phyloP scores from a whole-genome alignment of 306 rosid genomes.

The Calophaca sinica region DNA sequence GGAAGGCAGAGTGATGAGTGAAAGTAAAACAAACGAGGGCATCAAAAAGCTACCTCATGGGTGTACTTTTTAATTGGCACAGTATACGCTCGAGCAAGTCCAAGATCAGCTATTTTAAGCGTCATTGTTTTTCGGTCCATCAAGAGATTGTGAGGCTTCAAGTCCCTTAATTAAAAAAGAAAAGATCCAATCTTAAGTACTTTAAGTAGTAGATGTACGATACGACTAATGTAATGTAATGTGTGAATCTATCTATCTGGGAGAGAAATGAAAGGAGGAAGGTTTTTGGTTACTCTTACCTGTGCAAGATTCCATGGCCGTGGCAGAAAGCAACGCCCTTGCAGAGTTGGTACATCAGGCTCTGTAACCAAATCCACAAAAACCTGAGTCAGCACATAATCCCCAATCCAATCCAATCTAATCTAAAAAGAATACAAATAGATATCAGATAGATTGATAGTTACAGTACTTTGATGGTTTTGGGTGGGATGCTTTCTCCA shows the following conservation, averaged over 20 bases:
- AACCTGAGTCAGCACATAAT: neutral
- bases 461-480: slow-evolving; percentile 57
- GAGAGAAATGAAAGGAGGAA: too few relatives aligned
- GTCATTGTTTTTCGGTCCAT: slow-evolving; percentile 84
- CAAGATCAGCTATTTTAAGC: slow-evolving; percentile 96
- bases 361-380: slow-evolving; percentile 48
- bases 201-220: neutral
- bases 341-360: slow-evolving; percentile 93
- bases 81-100: slow-evolving; percentile 90
- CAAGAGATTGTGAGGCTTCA: slow-evolving; percentile 94
- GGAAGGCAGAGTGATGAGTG: too few relatives aligned
- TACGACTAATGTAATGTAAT: neutral
- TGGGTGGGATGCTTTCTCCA: slow-evolving; percentile 61
- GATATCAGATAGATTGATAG: neutral
- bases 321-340: slow-evolving; percentile 98
- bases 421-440: neutral
- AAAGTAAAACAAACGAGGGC: too few relatives aligned
- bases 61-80: slow-evolving; percentile 94
- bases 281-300: slow-evolving; percentile 42
- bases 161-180: slow-evolving; percentile 59
- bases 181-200: neutral
- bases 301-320: slow-evolving; percentile 93
- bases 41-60: slow-evolving; percentile 66
- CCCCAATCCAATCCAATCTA: neutral
- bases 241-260: neutral